Evolutionary conservation across 768 basidiomycete genomes (phyloP).

Genomic region (Pleurotus cornucopiae): DNA sequence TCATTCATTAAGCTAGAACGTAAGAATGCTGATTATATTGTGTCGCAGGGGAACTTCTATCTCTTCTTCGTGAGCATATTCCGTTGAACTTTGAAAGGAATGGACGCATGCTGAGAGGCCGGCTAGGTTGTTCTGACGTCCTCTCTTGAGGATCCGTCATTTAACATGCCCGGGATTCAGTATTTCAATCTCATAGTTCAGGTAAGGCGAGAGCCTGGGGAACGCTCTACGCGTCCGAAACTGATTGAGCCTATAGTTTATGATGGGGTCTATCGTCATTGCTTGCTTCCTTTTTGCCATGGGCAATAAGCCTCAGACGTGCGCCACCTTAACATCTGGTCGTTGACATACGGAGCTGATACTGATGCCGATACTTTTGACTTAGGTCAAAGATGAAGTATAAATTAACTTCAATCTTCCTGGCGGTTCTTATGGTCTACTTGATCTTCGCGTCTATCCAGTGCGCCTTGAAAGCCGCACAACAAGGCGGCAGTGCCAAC

Average conservation of each 20-base stretch:
- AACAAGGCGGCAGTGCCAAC: slow-evolving; percentile 62
- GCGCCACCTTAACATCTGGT: slow-evolving; percentile 10
- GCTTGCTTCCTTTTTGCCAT: slow-evolving; percentile 91
- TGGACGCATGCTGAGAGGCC: slow-evolving; percentile 1
- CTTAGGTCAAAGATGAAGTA: slow-evolving; percentile 81
- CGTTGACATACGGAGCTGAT: neutral
- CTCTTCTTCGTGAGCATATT: slow-evolving; percentile 75
- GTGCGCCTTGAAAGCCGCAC: slow-evolving; percentile 70
- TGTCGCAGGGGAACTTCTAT: slow-evolving; percentile 83
- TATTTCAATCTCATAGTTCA: slow-evolving; percentile 76
- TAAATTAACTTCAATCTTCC: slow-evolving; percentile 65
- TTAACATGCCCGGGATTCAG: slow-evolving; percentile 58
- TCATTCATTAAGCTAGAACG: neutral
- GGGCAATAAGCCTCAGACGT: slow-evolving; percentile 93
- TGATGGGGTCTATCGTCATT: slow-evolving; percentile 81
- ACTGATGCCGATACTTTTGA: neutral
- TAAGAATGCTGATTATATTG: neutral
- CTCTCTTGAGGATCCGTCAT: slow-evolving; percentile 73
- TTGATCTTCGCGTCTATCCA: slow-evolving; percentile 79
- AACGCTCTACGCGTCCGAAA: neutral
- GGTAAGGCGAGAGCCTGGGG: slow-evolving; percentile 30
- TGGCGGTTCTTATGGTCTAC: slow-evolving; percentile 79
- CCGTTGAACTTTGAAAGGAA: neutral
- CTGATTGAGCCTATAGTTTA: slow-evolving; percentile 45
- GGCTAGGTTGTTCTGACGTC: slow-evolving; percentile 80